Conservation (phyloP, 805 yeast species). For the Sugiyamaella chiloensis region DNA sequence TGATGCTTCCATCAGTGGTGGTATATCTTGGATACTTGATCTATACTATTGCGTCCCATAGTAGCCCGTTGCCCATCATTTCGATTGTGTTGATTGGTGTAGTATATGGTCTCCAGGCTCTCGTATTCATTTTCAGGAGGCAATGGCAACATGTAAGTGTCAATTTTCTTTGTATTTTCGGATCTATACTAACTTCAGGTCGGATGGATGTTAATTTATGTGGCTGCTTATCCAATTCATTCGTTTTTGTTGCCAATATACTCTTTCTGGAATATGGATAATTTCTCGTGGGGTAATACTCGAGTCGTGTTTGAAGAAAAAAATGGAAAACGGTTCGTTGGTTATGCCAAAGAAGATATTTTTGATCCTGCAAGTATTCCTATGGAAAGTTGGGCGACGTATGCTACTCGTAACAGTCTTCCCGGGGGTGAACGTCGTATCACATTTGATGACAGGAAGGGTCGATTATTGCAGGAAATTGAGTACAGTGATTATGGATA, state of each 20-base stretch:
- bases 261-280: conserved; percentile 64
- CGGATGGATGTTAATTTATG: conserved; percentile 55
- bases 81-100: conserved; percentile 55
- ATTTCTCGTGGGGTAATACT: conserved; percentile 65
- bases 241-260: conserved; percentile 58
- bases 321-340: conserved; percentile 45
- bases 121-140: conserved; percentile 47
- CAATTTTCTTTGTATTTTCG: too few relatives aligned
- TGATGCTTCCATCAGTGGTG: conserved; percentile 59
- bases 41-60: conserved; percentile 46
- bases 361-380: conserved; percentile 38
- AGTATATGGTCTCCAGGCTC: conserved; percentile 58
- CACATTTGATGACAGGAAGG: conserved; percentile 34
- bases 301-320: conserved; percentile 53
- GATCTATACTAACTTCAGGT: too few relatives aligned
- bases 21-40: conserved; percentile 52
- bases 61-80: conserved; percentile 49
- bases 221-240: conserved; percentile 59
- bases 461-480: conserved; percentile 30
- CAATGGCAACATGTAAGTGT: conserved; percentile 46
- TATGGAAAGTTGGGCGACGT: conserved; percentile 38
- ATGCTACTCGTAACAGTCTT: conserved; percentile 35
- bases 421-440: conserved; percentile 38
- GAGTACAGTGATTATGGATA: conserved; percentile 24
- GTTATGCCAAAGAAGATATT: conserved; percentile 33